These are phyloP conservation scores for Globisporangium mamillatum DNA, from an alignment of 352 stramenopile species.

Conservation along the genomic window DNA sequence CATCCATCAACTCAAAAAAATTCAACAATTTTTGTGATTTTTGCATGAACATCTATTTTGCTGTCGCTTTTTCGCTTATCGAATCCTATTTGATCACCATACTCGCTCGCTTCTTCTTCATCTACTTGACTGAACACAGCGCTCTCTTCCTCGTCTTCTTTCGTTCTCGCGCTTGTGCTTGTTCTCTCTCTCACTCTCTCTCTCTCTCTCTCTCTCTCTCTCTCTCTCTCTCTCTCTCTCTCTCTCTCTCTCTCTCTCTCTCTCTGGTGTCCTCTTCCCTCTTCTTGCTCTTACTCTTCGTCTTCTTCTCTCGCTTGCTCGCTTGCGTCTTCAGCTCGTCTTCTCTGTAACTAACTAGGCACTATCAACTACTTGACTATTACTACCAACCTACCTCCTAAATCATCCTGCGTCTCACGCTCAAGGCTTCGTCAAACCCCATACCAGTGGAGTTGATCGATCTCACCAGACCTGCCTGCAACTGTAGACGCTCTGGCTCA, in stretches of 20 bases:
- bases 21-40: not conserved
- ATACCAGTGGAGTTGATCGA: not conserved
- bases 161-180: not conserved
- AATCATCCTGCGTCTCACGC: constrained; percentile 3
- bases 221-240: too few relatives aligned
- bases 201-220: too few relatives aligned
- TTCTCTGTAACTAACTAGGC: constrained; percentile 16
- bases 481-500: not conserved
- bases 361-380: constrained; percentile 20
- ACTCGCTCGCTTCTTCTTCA: constrained; percentile 6
- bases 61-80: not conserved
- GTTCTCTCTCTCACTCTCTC: not conserved
- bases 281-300: not conserved
- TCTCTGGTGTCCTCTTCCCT: not conserved
- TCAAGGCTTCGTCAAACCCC: not conserved
- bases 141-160: constrained; percentile 13
- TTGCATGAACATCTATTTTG: constrained; percentile 14
- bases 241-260: not conserved
- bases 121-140: constrained; percentile 4
- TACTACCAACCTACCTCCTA: constrained; percentile 17
- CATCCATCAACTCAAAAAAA: not conserved
- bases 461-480: not conserved
- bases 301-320: not conserved
- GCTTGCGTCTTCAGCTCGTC: constrained; percentile 10
- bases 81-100: not conserved